Base-by-base conservation (phyloP, 805 yeast genomes). In the Danielozyma ontarioensis region DNA sequence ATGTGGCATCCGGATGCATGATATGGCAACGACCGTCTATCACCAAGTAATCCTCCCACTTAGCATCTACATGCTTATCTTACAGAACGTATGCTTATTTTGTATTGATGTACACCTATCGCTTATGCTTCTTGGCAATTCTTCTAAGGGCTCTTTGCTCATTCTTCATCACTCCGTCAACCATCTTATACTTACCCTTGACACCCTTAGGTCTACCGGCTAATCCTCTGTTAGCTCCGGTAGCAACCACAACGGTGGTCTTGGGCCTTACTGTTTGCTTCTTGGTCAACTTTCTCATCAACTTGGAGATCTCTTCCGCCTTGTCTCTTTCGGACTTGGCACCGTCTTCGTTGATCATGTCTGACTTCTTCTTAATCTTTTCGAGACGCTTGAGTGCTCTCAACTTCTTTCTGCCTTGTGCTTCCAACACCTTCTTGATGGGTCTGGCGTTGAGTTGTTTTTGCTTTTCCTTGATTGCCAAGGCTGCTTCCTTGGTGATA, bases 171-270 rank as follows among this genome's bases (percentile, higher is more conserved):
- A 81, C 85, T 71, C 97, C 97, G 64, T 93, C 99, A 48, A 93
- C 97, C 98, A 93, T 93, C 81, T 86, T 93, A 69, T 93, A 93
- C 59, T 86, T 88, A 64, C 99, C 99, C 61, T 80, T 87, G 47
- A 93, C 78, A 59, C 98, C 99, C 65, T 78, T 83, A 27, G 99
- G 99, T 68, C 99, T 83, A 35, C 98, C 98, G 46, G 84, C 70
- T 33, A 89, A 64, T 38, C 96, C 95, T 58, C 69, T 83, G 62
- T 93, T 89, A 24, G 68, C 58, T 51, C 97, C 97, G 31, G 69
- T 64, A 7, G 99, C 97, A 46, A 78, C 88, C 40, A 93, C 95
- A 40, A 87, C 74, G 1, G 95, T 85, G 25, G 87, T 86, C 72
- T 83, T 80, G 17, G 95, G 96, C 56, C 78, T 83, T 13, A 50